Evolutionary conservation across 306 rosid genomes (phyloP), one percentile per base, ranked within the genome.

Genomic region (Cicer yamashitae): DNA sequence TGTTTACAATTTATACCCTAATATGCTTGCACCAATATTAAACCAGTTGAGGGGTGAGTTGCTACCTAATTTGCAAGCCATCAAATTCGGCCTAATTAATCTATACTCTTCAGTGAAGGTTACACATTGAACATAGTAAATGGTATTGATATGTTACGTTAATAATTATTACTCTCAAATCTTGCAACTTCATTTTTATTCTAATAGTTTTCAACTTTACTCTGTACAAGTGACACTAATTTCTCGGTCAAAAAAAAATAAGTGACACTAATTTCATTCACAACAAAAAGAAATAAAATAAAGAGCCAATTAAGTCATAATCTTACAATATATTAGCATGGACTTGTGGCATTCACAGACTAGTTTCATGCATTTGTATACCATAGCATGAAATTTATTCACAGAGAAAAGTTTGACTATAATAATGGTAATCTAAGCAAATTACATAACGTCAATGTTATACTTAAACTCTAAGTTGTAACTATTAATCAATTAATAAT

Each of bases 401-500:
- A 57, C 15, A 66, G 2, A 51, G 22, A 45, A 77, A 48, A 7
- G 51, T 82, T 81, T 84, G 88, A 87, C 83, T 84, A 81, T n/a
- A 68, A 50, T 62, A 73, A 68, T 77, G 40, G 46, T 48, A 65
- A 62, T 17, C 67, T 39, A 67, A 3, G 57, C 13, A 56, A 77
- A 56, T 57, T 44, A 3, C 64, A 76, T 87, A 91, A 91, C 89
- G 64, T 70, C 48, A 77, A 17, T 14, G 70, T 44, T 60, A 60
- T 74, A 74, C 73, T 64, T 80, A 51, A 84, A 76, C 25, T 84
- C 3, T 34, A 60, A 2, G 69, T 58, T 81, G 82, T 78, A 62
- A 71, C 77, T 72, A 82, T 64, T 70, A 71, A 79, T 67, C 64
- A 81, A 82, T 70, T 75, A 75, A 79, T 47, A 75, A 79, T 47